Base-by-base conservation (phyloP, 768 basidiomycete species). In the Termitomyces sp. region DNA sequence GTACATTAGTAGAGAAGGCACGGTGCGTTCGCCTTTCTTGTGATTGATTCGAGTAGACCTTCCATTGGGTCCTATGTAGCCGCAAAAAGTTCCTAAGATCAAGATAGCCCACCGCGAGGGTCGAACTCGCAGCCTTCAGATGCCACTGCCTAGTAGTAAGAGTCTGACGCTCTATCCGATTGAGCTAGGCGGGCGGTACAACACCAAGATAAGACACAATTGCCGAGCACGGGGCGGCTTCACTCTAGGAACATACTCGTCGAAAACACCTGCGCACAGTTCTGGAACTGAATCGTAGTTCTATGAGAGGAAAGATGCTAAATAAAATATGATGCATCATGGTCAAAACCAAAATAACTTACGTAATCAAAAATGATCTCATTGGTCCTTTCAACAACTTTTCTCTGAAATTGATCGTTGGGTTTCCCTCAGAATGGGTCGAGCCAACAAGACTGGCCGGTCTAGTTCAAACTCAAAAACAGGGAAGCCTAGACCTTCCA, bases 81-180 rank as follows among this genome's bases (percentile, higher is more conserved):
- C n/a, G n/a, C n/a, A n/a, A n/a, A n/a, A n/a, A n/a, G n/a, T n/a
- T n/a, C n/a, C n/a, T n/a, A n/a, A n/a, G n/a, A n/a, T n/a, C n/a
- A n/a, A n/a, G n/a, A n/a, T 58, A 59, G 54, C 60, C 60, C 59
- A 60, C 59, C 84, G 85, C 85, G 85, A 84, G 85, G 84, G 78
- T 86, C 85, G 85, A 86, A 86, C 85, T 84, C 85, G 85, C 85
- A 86, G 82, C 85, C 85, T 86, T 86, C 82, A 86, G 85, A 86
- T 60, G 3, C 53, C 3, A 4, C 51, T 49, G 43, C 61, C 50
- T 49, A 47, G n/a, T 78, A 78, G 56, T n/a, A 78, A 78, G 70
- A 81, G 80, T 80, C 79, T 79, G 78, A 80, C 80, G 80, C 80
- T 81, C 79, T 81, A 79, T 75, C 80, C 80, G 76, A 80, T 81